phyloP scores from a whole-genome alignment of 2,329 filamentous ascomycete species.

The Pseudogymnoascus sp. region DNA sequence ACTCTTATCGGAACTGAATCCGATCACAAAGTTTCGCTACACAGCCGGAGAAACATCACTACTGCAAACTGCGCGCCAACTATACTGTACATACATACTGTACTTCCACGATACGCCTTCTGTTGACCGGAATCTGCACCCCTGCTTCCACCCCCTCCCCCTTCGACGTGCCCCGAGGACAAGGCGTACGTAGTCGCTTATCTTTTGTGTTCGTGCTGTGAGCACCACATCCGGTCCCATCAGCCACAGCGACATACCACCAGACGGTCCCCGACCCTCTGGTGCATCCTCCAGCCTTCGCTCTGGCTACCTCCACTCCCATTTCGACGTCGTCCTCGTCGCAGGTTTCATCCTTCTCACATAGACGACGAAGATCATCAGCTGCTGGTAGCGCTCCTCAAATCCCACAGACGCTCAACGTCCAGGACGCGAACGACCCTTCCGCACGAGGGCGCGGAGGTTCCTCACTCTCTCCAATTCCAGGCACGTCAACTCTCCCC shows the following conservation, averaged over 20 bases:
- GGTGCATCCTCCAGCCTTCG: constrained; percentile 27
- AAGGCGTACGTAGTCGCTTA: constrained; percentile 3
- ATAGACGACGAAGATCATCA: constrained; percentile 30
- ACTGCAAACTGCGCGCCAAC: neutral
- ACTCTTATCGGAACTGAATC: neutral
- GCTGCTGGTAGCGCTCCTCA: constrained; percentile 21
- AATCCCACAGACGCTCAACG: constrained; percentile 18
- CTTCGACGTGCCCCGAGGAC: neutral
- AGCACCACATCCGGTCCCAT: neutral
- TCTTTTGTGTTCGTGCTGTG: constrained; percentile 3
- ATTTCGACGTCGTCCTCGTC: constrained; percentile 44
- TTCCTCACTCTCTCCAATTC: constrained; percentile 24
- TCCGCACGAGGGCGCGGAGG: constrained; percentile 13
- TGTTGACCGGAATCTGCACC: neutral
- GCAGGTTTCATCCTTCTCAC: constrained; percentile 24
- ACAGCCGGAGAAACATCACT: neutral
- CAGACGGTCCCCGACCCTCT: constrained; percentile 25
- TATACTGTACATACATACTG: neutral
- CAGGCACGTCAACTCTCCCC: constrained; percentile 14
- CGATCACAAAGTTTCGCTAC: neutral
- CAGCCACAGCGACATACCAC: constrained; percentile 9
- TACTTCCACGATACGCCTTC: neutral
- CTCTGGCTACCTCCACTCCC: constrained; percentile 43
- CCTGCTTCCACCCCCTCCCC: neutral
- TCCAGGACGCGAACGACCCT: constrained; percentile 16